phyloP scores from a whole-genome alignment of 345 rosid species.

The Boechera retrofracta region DNA sequence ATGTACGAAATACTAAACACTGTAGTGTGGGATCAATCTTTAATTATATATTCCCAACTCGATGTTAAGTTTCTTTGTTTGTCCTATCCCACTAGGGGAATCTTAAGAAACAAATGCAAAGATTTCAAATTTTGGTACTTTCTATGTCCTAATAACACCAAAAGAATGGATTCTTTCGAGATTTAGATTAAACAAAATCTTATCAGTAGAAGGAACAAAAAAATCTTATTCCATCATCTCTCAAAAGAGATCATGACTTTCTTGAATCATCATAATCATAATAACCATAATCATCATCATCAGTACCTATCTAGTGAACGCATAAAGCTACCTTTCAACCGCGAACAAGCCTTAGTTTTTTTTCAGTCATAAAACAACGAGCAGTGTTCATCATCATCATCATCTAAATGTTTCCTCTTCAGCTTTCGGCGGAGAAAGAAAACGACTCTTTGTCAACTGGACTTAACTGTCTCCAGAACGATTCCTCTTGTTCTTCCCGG shows the following conservation, averaged over 20 bases:
- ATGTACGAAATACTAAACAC: slow-evolving; percentile 37
- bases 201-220: slow-evolving; percentile 37
- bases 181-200: slow-evolving; percentile 7
- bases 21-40: slow-evolving; percentile 22
- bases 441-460: slow-evolving; percentile 36
- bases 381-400: slow-evolving; percentile 34
- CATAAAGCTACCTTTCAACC: slow-evolving; percentile 35
- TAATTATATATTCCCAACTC: not conserved
- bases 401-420: slow-evolving; percentile 30
- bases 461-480: slow-evolving; percentile 49
- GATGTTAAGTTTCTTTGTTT: slow-evolving; percentile 15
- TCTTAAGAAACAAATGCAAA: slow-evolving; percentile 35
- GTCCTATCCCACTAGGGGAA: slow-evolving; percentile 33
- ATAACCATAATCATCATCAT: slow-evolving; percentile 40
- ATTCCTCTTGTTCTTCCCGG: slow-evolving; percentile 94
- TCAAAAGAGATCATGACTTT: slow-evolving; percentile 36
- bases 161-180: slow-evolving; percentile 32
- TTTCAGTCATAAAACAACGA: slow-evolving; percentile 21
- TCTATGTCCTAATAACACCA: slow-evolving; percentile 31
- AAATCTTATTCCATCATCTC: slow-evolving; percentile 41
- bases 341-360: slow-evolving; percentile 6
- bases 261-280: slow-evolving; percentile 31
- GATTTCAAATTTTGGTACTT: slow-evolving; percentile 18
- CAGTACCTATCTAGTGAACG: slow-evolving; percentile 40
- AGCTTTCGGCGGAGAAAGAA: slow-evolving; percentile 21